phyloP scores from a whole-genome alignment of 345 rosid species.

The Aethionema arabicum region DNA sequence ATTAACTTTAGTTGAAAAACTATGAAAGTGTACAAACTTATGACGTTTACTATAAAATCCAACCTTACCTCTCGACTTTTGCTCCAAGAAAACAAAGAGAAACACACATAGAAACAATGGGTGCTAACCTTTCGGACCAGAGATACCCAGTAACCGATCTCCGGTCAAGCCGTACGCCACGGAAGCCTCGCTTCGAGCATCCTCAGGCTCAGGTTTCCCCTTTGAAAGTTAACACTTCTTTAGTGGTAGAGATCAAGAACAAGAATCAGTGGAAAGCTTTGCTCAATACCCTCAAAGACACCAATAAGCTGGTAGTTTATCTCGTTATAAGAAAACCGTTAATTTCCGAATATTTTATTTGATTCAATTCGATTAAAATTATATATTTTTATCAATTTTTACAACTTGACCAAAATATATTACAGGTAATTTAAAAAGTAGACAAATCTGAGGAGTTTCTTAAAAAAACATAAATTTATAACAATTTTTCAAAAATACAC shows the following conservation, averaged over 20 bases:
- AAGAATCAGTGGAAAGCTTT: constrained; percentile 55
- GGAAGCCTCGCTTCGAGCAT: constrained; percentile 24
- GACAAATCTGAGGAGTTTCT: no score
- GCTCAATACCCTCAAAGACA: constrained; percentile 52
- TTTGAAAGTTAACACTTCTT: constrained; percentile 16
- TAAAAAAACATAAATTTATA: no score
- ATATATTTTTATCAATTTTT: no score
- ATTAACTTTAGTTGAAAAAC: no score
- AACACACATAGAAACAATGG: constrained; percentile 34
- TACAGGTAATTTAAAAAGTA: no score
- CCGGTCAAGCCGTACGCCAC: constrained; percentile 13
- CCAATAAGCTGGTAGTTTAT: constrained; percentile 55
- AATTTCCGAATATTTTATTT: no score
- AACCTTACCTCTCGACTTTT: background rate
- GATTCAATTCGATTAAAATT: no score
- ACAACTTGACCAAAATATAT: no score
- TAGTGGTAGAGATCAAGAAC: constrained; percentile 50
- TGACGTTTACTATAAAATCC: background rate
- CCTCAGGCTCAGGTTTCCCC: constrained; percentile 24
- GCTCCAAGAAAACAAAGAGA: constrained; percentile 18
- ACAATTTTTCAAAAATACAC: no score
- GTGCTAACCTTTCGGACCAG: constrained; percentile 25
- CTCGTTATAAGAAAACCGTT: no score
- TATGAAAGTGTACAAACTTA: no score
- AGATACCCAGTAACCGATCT: constrained; percentile 5